Base-by-base conservation (phyloP, 1,284 basidiomycete species). In the Trichosporon coremiiforme region DNA sequence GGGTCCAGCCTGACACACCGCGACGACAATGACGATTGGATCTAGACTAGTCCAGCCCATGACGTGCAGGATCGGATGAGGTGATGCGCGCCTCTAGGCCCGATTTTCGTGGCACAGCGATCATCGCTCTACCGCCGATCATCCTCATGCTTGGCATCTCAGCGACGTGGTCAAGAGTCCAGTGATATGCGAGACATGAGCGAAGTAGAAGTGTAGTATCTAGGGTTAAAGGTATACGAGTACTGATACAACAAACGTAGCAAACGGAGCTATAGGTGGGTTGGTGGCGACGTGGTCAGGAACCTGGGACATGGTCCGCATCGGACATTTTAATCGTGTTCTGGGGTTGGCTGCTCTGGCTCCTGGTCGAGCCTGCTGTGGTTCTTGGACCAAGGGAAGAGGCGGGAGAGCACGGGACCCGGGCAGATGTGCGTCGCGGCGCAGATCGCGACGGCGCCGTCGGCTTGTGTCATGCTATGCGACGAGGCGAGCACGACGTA, bases 401-500 rank as follows among this genome's bases (percentile, higher is more conserved):
- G 31, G 1, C 65, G 67, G 13, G 20, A 25, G 0, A 68, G 10
- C 3, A 71, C 67, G 1, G 70, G 70, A 1, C 66, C 41, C 3
- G 38, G 31, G 20, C 65, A 55, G 55, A 71, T 66, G 33, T 71
- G 71, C 1, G 71, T 71, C 9, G 68, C 71, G 33, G 41, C 20
- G 20, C 66, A 66, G 45, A 71, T 69, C 4, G 71, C 71, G 35
- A 65, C 41, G 0, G 71, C 68, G 17, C 31, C 33, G 25, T 55
- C 55, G 12, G 55, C 55, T 57, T 71, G 71, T 0, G 55, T 38
- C 1, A 67, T 2, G 15, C 41, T 17, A 29, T 65, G 38, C 12
- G 57, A 33, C 17, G 55, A 53, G 4, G 63, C 66, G 8, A 72
- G 68, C 1, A 72, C 33, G n/a, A 72, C 35, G 25, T 63, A 66